A percentile compares a stretch with the other conserved stretches of the same genome.
Conservation (phyloP, 805 yeast species). For the Dipodascopsis tothii region DNA sequence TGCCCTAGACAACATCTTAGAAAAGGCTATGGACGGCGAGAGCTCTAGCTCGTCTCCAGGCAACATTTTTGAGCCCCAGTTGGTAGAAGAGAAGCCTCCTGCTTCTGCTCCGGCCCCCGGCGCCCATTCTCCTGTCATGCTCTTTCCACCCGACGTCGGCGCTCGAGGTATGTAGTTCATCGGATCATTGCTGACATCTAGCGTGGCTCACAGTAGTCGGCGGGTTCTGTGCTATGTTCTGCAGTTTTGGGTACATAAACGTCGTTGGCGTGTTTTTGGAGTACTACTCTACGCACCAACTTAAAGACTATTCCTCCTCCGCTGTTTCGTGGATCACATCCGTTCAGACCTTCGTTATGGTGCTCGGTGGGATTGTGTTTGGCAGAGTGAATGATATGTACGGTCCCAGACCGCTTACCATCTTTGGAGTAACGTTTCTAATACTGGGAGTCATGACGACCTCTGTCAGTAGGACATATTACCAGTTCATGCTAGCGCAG, state of each 20-base stretch:
- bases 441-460: slow-evolving; percentile 30
- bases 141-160: too few species aligned
- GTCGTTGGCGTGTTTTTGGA: slow-evolving; percentile 21
- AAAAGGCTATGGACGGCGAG: too few species aligned
- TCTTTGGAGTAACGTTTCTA: slow-evolving; percentile 23
- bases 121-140: too few species aligned
- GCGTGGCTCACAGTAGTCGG: slow-evolving; percentile 52
- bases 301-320: slow-evolving; percentile 22
- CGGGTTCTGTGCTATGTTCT: slow-evolving; percentile 49
- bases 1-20: too few species aligned
- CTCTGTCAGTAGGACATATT: slow-evolving; percentile 35
- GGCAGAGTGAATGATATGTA: slow-evolving; percentile 29
- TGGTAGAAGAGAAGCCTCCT: too few species aligned
- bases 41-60: too few species aligned
- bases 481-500: slow-evolving; percentile 48
- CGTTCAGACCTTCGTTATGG: slow-evolving; percentile 26
- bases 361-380: slow-evolving; percentile 24
- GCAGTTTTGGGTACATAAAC: slow-evolving; percentile 48
- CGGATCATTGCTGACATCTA: too few species aligned
- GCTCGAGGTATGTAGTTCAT: too few species aligned
- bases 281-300: slow-evolving; percentile 25
- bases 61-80: too few species aligned
- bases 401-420: slow-evolving; percentile 19
- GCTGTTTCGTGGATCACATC: slow-evolving; percentile 32
- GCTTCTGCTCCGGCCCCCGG: too few species aligned